Base-by-base conservation (phyloP, 148 eudicot species). In the Bassia scoparia region DNA sequence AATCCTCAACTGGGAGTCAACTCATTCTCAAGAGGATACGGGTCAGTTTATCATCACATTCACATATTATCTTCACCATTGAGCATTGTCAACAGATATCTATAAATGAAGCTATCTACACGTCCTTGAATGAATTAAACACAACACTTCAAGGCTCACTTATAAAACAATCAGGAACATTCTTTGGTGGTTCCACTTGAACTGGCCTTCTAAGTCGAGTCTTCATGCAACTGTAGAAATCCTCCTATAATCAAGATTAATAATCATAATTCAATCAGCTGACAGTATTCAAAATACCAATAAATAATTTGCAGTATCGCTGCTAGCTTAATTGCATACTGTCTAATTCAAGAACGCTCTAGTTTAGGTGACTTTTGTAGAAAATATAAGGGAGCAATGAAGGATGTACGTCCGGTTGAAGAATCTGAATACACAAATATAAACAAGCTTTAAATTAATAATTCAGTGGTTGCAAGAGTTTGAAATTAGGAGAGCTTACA, bases 71-170 rank as follows among this genome's bases (percentile, higher is more conserved):
- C 43, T 33, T 35, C 21, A 61, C 21, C 66, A 31, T 61, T 15
- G 66, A 61, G 41, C 66, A 61, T 61, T 61, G 43, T 31, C 66
- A 61, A 29, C 67, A 62, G 46, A 62, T 62, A 62, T 62, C 46
- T 35, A 35, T 20, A 62, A 37, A 20, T 34, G 46, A 18, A 62
- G 67, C 67, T 62, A 62, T 34, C 46, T 62, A 34, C 11, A 35
- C 46, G 67, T 11, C 67, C 20, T 62, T 21, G 24, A 62, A 62
- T 6, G n/a, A 33, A 16, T n/a, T 1, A 12, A 62, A 62, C 67
- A 18, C 27, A 33, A 62, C 67, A 21, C 24, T 37, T 62, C 13
- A n/a, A 62, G 67, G 3, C 14, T 35, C 27, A 20, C 24, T 4
- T 62, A n/a, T 34, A 18, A 62, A 7, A 62, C 67, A 62, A 34